Evolutionary conservation across 805 yeast genomes (phyloP), one percentile per base, ranked within the genome.

Genomic region (Ogataea chonburiensis): DNA sequence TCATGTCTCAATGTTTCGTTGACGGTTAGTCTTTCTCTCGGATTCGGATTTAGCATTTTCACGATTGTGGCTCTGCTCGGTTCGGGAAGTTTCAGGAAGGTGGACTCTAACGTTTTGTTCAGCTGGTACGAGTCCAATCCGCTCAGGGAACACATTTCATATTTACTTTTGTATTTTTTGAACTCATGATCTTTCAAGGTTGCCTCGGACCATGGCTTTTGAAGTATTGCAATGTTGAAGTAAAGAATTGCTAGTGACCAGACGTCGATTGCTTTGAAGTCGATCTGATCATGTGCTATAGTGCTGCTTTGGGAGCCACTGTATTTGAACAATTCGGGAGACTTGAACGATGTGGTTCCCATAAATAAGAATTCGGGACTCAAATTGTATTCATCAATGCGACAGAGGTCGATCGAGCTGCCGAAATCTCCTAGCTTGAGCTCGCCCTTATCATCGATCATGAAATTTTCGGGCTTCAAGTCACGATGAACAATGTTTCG

Each of bases 221-320:
- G 53, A 60, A 74, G 59, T 7, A 68, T 54, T 26, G 46, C 60
- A 15, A 75, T 49, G 31, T 70, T 68, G 44, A 72, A 68, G 46
- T 73, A 75, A 5, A 71, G 46, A 7, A 75, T 62, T 0, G 76
- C 79, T 26, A 75, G 47, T 3, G 77, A 61, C 81, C 81, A 75
- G 31, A 64, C 58, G 53, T 75, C 81, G 14, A 65, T 47, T 3
- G 64, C 52, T 34, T 63, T 64, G 37, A 66, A 64, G 31, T 62
- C 42, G 8, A 55, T 29, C 9, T 35, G 31, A 15, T 15, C 7
- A n/a, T 6, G 29, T 24, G 25, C 21, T 48, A 29, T 42, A 57
- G 4, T 40, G 34, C 24, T 34, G 26, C 6, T 19, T 31, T 1
- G 31, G 20, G 34, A 27, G 5, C 32, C 32, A 16, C 37, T 44